Base-by-base conservation (phyloP, 257 asterid genomes). In the Ballota nigra region DNA sequence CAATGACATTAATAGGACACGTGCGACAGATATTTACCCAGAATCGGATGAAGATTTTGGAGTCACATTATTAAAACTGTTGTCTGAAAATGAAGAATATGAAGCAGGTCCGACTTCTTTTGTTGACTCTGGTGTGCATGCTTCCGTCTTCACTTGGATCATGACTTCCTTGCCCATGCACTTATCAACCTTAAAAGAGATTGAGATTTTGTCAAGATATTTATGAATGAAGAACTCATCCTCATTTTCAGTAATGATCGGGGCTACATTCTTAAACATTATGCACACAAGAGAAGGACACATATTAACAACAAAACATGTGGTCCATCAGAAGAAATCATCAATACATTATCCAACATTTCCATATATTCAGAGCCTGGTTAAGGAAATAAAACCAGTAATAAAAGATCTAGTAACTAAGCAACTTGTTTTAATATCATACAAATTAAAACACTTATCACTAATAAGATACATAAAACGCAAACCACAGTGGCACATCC, bases 1-100 rank as follows among this genome's bases (percentile, higher is more conserved):
- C 34, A 1, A 62, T 16, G 20, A 11, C 18, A 26, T 66, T 58
- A 47, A 15, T 22, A 63, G 15, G 23, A 71, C 22, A 75, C 16
- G 41, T 18, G 26, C 19, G 59, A 18, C 10, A 12, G 60, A 38
- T 62, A 31, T 81, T 64, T 84, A 88, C 96, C 84, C 69, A 36
- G 88, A 79, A 56, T 80, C 85, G 65, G 76, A 75, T 15, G 82
- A 75, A 64, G 79, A 83, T 76, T 78, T 74, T 1, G 83, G 85
- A 20, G 88, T 79, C 61, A 67, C 33, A 24, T 62, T 68, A 57
- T 77, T 89, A 43, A 71, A 74, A 80, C 90, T 80, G 65, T 77
- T 66, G 31, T 83, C 85, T 20, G 86, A 76, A 57, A 78, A 13
- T 56, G 79, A 77, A 40, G 55, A n/a, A 47, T 1, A 5, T 47